Evolutionary conservation across 2,329 filamentous ascomycete species (phyloP).

Genomic region (Talaromyces sp.): DNA sequence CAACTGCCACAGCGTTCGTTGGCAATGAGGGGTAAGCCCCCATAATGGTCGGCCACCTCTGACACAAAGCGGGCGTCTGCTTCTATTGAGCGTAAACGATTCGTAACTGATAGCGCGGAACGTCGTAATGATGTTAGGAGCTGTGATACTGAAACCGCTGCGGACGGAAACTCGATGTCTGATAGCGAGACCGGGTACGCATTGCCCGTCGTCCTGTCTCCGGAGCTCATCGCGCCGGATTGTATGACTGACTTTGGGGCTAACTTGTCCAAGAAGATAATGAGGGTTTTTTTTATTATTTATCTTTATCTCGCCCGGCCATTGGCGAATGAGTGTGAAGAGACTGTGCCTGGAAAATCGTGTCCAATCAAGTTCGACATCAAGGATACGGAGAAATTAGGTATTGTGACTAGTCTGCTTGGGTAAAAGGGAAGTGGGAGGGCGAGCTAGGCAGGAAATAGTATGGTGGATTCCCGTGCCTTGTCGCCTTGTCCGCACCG

Average conservation of each 20-base stretch:
- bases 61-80: slow-evolving; percentile 72
- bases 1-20: slow-evolving; percentile 96
- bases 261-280: background rate
- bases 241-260: background rate
- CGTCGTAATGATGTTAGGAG: slow-evolving; percentile 69
- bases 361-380: slow-evolving; percentile 2
- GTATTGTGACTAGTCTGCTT: background rate
- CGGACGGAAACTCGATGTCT: slow-evolving; percentile 52
- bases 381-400: background rate
- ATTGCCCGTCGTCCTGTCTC: slow-evolving; percentile 24
- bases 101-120: slow-evolving; percentile 71
- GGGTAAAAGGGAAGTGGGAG: background rate
- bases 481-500: slow-evolving; percentile 2
- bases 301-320: background rate
- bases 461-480: slow-evolving; percentile 1
- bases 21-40: slow-evolving; percentile 68
- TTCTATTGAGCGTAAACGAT: slow-evolving; percentile 75
- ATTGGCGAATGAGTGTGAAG: slow-evolving; percentile 6
- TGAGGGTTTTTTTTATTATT: background rate
- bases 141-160: slow-evolving; percentile 63
- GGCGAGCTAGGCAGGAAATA: background rate
- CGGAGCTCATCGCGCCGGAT: slow-evolving; percentile 19
- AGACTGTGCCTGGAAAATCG: slow-evolving; percentile 10
- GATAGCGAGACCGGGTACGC: slow-evolving; percentile 36
- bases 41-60: slow-evolving; percentile 46